A percentile compares a stretch with the other conserved stretches of the same genome.
These are phyloP conservation scores for Puccinia polysora DNA, from an alignment of 1,284 basidiomycete genomes.

Conservation along the genomic window DNA sequence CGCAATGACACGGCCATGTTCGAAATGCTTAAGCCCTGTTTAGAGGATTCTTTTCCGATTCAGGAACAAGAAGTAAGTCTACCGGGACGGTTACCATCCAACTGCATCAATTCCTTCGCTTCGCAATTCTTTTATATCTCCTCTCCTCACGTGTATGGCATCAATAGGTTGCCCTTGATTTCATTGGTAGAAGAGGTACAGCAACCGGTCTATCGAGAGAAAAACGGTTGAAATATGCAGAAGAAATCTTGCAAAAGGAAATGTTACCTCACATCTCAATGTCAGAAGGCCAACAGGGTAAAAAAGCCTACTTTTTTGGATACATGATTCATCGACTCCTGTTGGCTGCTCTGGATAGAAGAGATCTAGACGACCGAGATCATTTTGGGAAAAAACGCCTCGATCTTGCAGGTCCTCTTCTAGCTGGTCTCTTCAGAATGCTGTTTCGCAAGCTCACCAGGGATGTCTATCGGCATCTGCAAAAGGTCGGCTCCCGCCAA, in stretches of 20 bases:
- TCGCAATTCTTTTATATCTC: not conserved
- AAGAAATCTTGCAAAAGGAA: slow-evolving; percentile 97
- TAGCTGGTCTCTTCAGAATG: slow-evolving; percentile 89
- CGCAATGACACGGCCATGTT: slow-evolving; percentile 91
- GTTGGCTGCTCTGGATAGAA: slow-evolving; percentile 83
- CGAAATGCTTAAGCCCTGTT: slow-evolving; percentile 97
- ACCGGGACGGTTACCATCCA: too few species aligned
- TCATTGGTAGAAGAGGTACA: slow-evolving; percentile 96
- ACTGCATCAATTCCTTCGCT: slow-evolving; percentile 14
- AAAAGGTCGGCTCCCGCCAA: slow-evolving; percentile 65
- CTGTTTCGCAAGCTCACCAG: slow-evolving; percentile 93
- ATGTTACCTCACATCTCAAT: slow-evolving; percentile 97
- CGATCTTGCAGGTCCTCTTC: slow-evolving; percentile 88
- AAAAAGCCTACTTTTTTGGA: slow-evolving; percentile 99
- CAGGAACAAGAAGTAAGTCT: slow-evolving; percentile 83
- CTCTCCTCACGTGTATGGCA: not conserved
- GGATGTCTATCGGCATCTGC: slow-evolving; percentile 93
- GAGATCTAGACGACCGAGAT: slow-evolving; percentile 97
- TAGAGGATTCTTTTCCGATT: slow-evolving; percentile 97
- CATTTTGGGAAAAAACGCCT: slow-evolving; percentile 98
- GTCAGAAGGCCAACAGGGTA: slow-evolving; percentile 90
- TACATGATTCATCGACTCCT: slow-evolving; percentile 98
- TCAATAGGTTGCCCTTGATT: slow-evolving; percentile 74
- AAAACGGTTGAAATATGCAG: slow-evolving; percentile 88
- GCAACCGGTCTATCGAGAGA: slow-evolving; percentile 87